Base-by-base conservation (phyloP, 129 eudicot genomes). In the Dittrichia graveolens region DNA sequence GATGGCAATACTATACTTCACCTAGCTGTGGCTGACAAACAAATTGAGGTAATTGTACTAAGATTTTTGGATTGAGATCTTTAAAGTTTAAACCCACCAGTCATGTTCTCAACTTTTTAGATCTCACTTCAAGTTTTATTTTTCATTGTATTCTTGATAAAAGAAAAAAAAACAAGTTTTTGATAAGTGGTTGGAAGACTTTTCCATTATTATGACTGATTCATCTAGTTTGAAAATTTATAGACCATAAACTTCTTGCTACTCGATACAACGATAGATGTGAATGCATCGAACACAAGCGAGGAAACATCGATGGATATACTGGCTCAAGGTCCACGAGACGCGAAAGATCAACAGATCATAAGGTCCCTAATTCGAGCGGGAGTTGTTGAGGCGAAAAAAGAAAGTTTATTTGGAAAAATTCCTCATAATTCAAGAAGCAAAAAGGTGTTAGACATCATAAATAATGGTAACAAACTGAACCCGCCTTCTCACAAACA, bases 1-100 rank as follows among this genome's bases (percentile, higher is more conserved):
- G 67, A 74, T 76, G 93, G 87, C 0, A 65, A 79, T 74, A 81
- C 75, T 2, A 47, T 82, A 10, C 53, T 87, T 46, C 89, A 84
- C 47, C 19, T 79, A 48, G 89, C 93, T 4, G 81, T 77, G 35
- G 76, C 83, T 45, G 75, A 80, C 55, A 80, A 73, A 35, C 85
- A 69, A 53, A 45, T 73, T 60, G 74, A 76, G 85, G 87, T 85
- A 79, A 41, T 53, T 66, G 40, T 48, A 39, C 13, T 19, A 38
- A 59, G 13, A 12, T 24, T 24, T 24, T 24, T 24, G 31, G 31
- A 24, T 24, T 24, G 31, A 24, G 31, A 24, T 24, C 31, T 24
- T 24, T 24, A 24, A 24, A 24, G 31, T 24, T n/a, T n/a, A n/a
- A n/a, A 24, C 31, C 31, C 31, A 24, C 0, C 31, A 24, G 2